Percentiles rank a stretch among this genome's conserved stretches.
Conservation (phyloP, 1,139 yeast genomes). For the Candida gigantensis region DNA sequence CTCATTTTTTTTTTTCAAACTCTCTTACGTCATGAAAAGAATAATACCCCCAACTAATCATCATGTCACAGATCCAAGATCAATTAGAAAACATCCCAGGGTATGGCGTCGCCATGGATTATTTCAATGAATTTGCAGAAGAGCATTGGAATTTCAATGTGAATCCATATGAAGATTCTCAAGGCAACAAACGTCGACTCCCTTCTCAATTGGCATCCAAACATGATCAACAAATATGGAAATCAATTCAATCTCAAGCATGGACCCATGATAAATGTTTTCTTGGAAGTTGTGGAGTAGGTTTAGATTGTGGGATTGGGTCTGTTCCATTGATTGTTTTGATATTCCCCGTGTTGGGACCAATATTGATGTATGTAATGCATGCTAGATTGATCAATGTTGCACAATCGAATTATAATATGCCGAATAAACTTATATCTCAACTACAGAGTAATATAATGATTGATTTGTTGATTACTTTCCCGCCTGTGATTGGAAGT, state of each 20-base stretch:
- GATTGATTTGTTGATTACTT: constrained; percentile 68
- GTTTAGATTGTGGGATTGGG: constrained; percentile 78
- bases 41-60: too few species aligned
- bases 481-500: constrained; percentile 79
- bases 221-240: constrained; percentile 70
- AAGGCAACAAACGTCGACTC: constrained; percentile 58
- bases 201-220: constrained; percentile 56
- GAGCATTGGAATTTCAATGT: constrained; percentile 56
- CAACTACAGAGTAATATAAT: constrained; percentile 74
- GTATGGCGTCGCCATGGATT: constrained; percentile 51
- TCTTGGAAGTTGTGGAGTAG: constrained; percentile 69
- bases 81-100: constrained; percentile 60
- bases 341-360: constrained; percentile 75
- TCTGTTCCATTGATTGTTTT: constrained; percentile 67
- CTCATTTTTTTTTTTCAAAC: not conserved
- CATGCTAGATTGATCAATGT: constrained; percentile 65
- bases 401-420: constrained; percentile 54
- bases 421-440: constrained; percentile 63
- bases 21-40: too few species aligned
- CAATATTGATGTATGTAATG: constrained; percentile 72
- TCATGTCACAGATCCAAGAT: constrained; percentile 31
- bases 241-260: constrained; percentile 67
- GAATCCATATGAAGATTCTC: constrained; percentile 69
- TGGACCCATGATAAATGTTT: constrained; percentile 85
- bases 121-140: constrained; percentile 66